A percentile compares a stretch with the other conserved stretches of the same genome.
Conservation (phyloP, 78 protist genomes). For the Cavenderia fasciculata region DNA sequence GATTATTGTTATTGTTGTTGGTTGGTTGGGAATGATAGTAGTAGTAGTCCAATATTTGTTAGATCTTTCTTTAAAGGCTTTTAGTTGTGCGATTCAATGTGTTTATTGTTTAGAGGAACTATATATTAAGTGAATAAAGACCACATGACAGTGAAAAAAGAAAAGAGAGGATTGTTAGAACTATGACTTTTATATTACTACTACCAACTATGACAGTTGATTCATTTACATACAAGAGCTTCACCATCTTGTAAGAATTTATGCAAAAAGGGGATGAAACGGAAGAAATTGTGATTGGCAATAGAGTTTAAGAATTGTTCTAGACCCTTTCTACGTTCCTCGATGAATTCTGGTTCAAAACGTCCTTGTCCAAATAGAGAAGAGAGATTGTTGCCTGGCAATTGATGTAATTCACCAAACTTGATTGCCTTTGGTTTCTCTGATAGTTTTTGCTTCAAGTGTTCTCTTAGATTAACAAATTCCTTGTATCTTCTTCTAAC, state of each 20-base stretch:
- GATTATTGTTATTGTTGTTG: too few relatives aligned
- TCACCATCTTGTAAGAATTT: conserved; percentile 75
- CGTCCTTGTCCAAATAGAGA: conserved; percentile 82
- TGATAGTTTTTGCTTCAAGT: conserved; percentile 68
- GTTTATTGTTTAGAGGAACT: too few relatives aligned
- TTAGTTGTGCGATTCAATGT: too few relatives aligned
- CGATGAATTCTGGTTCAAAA: conserved; percentile 76
- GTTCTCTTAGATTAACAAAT: conserved; percentile 76
- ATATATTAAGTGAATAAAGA: too few relatives aligned
- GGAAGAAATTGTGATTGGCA: conserved; percentile 70
- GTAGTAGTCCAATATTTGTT: too few relatives aligned
- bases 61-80: too few relatives aligned
- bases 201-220: too few relatives aligned
- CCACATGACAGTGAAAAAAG: too few relatives aligned
- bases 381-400: conserved; percentile 78
- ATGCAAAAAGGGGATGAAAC: conserved; percentile 65
- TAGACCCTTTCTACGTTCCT: conserved; percentile 77
- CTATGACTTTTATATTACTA: too few relatives aligned
- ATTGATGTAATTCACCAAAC: conserved; percentile 69
- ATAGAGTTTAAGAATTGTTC: conserved; percentile 79
- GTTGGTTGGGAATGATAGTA: too few relatives aligned
- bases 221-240: not conserved
- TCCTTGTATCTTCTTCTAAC: conserved; percentile 83
- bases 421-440: conserved; percentile 79
- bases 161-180: too few relatives aligned